phyloP scores from a whole-genome alignment of 352 stramenopile genomes.

The Pythium sukuiense region DNA sequence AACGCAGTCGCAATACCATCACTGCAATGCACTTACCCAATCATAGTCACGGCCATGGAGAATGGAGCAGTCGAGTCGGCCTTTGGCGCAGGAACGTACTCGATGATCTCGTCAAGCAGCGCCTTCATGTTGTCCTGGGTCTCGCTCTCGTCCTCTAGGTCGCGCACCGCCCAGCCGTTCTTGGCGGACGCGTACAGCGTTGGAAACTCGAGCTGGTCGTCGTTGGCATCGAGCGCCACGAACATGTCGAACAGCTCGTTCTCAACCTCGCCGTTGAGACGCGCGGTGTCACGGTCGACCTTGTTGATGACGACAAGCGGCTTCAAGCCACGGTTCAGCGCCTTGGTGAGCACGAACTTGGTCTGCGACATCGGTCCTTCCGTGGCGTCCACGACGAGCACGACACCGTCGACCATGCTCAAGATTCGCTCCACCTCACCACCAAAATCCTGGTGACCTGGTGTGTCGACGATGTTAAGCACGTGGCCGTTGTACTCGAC shows the following conservation, averaged over 20 bases:
- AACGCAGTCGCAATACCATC: neutral
- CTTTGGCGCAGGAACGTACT: conserved; percentile 90
- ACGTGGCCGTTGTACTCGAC: conserved; percentile 93
- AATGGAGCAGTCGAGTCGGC: conserved; percentile 85
- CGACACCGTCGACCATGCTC: conserved; percentile 96
- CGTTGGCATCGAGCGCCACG: conserved; percentile 90
- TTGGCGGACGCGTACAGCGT: conserved; percentile 96
- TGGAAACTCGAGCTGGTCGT: conserved; percentile 97
- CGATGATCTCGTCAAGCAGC: conserved; percentile 96
- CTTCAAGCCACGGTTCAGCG: conserved; percentile 90
- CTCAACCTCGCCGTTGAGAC: conserved; percentile 93
- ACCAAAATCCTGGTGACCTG: conserved; percentile 98
- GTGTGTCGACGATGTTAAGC: conserved; percentile 98
- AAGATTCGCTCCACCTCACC: conserved; percentile 98
- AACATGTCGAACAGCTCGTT: conserved; percentile 98
- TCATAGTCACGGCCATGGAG: conserved; percentile 96
- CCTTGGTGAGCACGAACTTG: conserved; percentile 98
- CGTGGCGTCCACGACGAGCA: conserved; percentile 96
- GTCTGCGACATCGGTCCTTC: conserved; percentile 98
- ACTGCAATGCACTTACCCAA: conserved; percentile 41
- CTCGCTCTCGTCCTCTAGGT: conserved; percentile 77
- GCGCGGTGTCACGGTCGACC: conserved; percentile 92
- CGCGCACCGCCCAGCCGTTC: conserved; percentile 94
- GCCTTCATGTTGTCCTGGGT: conserved; percentile 89
- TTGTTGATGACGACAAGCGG: conserved; percentile 99